A percentile compares a stretch with the other conserved stretches of the same genome.
Conservation (phyloP, 2,329 filamentous ascomycete genomes). For the Sclerotinia borealis region DNA sequence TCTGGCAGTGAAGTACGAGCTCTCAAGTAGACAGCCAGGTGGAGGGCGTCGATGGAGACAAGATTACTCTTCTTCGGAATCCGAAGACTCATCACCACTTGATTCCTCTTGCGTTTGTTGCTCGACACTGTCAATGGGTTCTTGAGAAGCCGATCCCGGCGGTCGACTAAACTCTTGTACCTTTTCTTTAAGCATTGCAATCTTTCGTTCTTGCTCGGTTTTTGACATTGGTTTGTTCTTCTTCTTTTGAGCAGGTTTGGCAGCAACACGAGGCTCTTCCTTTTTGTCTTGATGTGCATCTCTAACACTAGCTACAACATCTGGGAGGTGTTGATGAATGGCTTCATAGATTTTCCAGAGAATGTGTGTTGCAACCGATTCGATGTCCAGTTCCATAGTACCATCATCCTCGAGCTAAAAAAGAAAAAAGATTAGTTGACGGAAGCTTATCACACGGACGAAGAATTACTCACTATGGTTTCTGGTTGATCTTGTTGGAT, state of each 20-base stretch:
- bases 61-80: constrained; percentile 43
- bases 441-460: constrained; percentile 18
- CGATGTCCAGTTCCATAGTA: constrained; percentile 54
- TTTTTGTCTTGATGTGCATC: constrained; percentile 22
- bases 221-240: constrained; percentile 73
- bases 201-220: constrained; percentile 61
- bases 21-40: not conserved
- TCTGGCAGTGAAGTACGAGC: not conserved
- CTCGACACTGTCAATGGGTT: constrained; percentile 34
- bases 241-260: constrained; percentile 40
- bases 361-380: constrained; percentile 48
- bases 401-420: constrained; percentile 43
- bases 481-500: constrained; percentile 78
- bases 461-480: constrained; percentile 48
- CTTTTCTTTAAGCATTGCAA: constrained; percentile 56
- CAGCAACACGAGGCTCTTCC: constrained; percentile 28
- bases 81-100: constrained; percentile 48
- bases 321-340: constrained; percentile 45
- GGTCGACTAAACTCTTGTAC: constrained; percentile 40
- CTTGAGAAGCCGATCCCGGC: constrained; percentile 32
- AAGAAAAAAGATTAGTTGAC: constrained; percentile 21
- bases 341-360: constrained; percentile 49
- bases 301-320: constrained; percentile 34
- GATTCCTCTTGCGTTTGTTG: constrained; percentile 37
- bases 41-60: not conserved